phyloP scores from a whole-genome alignment of 257 asterid species.

The Solanum pinnatisectum region DNA sequence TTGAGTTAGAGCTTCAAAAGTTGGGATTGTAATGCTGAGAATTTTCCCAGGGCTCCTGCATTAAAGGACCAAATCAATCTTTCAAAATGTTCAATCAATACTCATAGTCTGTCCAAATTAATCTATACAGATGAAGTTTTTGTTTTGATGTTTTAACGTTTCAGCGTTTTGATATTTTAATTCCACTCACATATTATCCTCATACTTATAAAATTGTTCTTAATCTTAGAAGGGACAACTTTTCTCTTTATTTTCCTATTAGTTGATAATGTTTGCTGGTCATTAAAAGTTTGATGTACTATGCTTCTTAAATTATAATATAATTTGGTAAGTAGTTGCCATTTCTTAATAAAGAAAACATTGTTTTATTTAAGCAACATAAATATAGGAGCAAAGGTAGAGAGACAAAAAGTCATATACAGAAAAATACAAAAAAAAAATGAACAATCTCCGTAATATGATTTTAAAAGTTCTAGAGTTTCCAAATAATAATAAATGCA shows the following conservation, averaged over 20 bases:
- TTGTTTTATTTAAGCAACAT: not conserved
- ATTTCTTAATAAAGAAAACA: not conserved
- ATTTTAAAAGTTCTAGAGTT: not conserved
- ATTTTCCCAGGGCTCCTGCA: slow-evolving; percentile 94
- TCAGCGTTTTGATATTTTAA: not conserved
- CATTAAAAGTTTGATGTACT: not conserved
- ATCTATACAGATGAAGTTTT: not conserved
- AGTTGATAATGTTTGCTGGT: not conserved
- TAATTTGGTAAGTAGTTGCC: not conserved
- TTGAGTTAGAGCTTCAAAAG: slow-evolving; percentile 91
- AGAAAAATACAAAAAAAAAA: not conserved
- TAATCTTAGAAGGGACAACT: not conserved
- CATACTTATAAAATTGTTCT: not conserved
- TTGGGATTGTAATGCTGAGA: slow-evolving; percentile 60
- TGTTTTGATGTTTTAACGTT: not conserved
- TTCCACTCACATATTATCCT: not conserved
- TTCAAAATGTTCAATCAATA: not conserved
- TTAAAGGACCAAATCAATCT: not conserved
- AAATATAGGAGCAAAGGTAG: not conserved
- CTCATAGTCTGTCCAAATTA: not conserved
- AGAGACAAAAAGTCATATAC: not conserved
- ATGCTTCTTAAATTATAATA: not conserved
- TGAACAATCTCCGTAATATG: not conserved
- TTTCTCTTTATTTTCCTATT: not conserved
- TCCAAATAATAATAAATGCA: not conserved